Base-by-base conservation (phyloP, 768 basidiomycete genomes). In the Sporobolomyces roseus region DNA sequence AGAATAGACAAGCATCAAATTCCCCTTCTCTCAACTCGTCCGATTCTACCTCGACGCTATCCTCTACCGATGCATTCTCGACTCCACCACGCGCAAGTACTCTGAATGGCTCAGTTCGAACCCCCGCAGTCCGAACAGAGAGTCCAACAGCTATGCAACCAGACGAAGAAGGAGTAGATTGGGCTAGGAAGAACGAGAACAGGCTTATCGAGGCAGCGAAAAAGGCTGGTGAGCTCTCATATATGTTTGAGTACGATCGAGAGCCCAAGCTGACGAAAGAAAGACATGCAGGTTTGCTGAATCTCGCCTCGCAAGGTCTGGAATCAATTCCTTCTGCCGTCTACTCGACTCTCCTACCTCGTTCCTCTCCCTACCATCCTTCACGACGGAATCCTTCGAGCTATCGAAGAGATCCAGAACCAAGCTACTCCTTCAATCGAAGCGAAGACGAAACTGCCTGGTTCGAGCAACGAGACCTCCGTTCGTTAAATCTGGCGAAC, bases 221-320 rank as follows among this genome's bases (percentile, higher is more conserved):
- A 48, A 50, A 36, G 53, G 29, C 53, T 0, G 68, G 68, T 65
- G 9, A 25, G 68, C 38, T 21, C 13, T n/a, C n/a, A n/a, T n/a
- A n/a, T n/a, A n/a, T n/a, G n/a, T n/a, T n/a, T n/a, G n/a, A n/a
- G n/a, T n/a, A n/a, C n/a, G n/a, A n/a, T n/a, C n/a, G n/a, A n/a
- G n/a, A n/a, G n/a, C n/a, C n/a, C n/a, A n/a, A n/a, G n/a, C n/a
- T n/a, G n/a, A n/a, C n/a, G n/a, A n/a, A n/a, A n/a, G n/a, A n/a
- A n/a, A n/a, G n/a, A n/a, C n/a, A n/a, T 41, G 9, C 61, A 71
- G 70, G 70, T 38, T 55, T 55, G 23, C 64, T 71, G 14, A 71
- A 62, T 36, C 48, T 71, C n/a, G 51, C 70, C 1, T 63, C 70
- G 4, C 70, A 65, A 45, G 8, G 32, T 13, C 51, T 71, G 10